Evolutionary conservation across 352 stramenopile species (phyloP), one percentile per base, ranked within the genome.

Genomic region (Pythium folliculosum): DNA sequence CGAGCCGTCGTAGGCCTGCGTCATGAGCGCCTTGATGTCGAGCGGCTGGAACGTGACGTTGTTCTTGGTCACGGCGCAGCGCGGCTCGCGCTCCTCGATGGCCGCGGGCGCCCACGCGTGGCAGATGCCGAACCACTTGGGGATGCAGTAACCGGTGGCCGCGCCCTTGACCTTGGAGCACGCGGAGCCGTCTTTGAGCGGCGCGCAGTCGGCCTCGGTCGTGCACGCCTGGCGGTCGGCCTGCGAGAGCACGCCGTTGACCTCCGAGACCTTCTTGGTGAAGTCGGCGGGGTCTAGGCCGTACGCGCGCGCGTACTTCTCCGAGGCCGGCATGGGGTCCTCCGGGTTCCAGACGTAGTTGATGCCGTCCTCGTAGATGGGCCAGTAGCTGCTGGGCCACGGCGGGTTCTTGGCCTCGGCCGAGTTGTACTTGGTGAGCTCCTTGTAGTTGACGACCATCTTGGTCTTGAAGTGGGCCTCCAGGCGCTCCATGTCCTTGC

Each of bases 41-140:
- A 73, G 56, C 23, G 67, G 60, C 37, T 65, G 58, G 60, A 73
- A 73, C 37, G 62, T 70, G 16, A 69, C 48, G 58, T 62, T 56
- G 23, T 47, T 47, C n/a, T 58, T 44, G 2, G 45, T 65, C 1
- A 74, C 68, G 6, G 68, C 30, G 32, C 68, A 74, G 19, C 52
- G 48, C 8, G 68, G 65, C 35, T 71, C 65, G 9, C 22, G 44
- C 58, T 71, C 65, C 9, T 61, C 47, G 9, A 71, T 71, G 19
- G 65, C 65, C 1, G 69, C 69, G 2, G 65, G 63, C 13, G 69
- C 63, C 69, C 69, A 71, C 40, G 69, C 69, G 30, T 75, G 69
- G 55, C 69, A 75, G 5, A 75, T 40, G 0, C 69, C 69, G 17
- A 62, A 70, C 69, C 69, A 75, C 40, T 30, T 60, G 8, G 63